Conservation (phyloP, 1,284 basidiomycete species). For the Ganoderma sp. region DNA sequence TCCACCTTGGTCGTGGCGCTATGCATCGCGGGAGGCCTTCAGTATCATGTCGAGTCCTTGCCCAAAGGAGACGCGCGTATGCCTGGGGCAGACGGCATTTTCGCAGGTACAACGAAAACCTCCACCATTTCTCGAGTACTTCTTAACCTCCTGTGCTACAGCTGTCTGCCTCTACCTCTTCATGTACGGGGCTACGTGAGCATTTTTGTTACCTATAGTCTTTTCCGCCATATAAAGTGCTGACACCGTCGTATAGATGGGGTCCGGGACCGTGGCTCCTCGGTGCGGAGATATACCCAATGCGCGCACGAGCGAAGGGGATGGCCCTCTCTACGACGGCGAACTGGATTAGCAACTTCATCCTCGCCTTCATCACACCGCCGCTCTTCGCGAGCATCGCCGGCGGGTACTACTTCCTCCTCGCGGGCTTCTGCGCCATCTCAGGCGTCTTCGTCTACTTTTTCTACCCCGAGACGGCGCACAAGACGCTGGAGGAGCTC, state of each 20-base stretch:
- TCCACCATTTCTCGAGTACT: neutral
- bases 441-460: conserved; percentile 54
- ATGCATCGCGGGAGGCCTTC: conserved; percentile 51
- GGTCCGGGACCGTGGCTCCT: conserved; percentile 70
- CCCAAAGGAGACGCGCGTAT: conserved; percentile 44
- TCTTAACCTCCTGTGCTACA: neutral
- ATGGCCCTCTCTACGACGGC: conserved; percentile 66
- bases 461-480: conserved; percentile 52
- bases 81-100: conserved; percentile 52
- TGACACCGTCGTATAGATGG: conserved; percentile 45
- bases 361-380: conserved; percentile 60
- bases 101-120: conserved; percentile 46
- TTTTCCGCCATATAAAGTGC: neutral
- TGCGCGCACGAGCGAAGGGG: conserved; percentile 70
- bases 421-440: conserved; percentile 51
- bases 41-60: conserved; percentile 49
- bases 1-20: conserved; percentile 48
- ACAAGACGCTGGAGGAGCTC: conserved; percentile 55
- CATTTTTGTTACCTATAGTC: conserved; percentile 7
- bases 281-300: conserved; percentile 68
- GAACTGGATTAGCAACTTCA: conserved; percentile 64
- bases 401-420: conserved; percentile 57
- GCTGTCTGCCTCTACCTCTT: conserved; percentile 36
- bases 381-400: conserved; percentile 51
- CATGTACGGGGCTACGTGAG: conserved; percentile 54